phyloP scores from a whole-genome alignment of 108 stramenopile species.

The Cylindrotheca closterium region DNA sequence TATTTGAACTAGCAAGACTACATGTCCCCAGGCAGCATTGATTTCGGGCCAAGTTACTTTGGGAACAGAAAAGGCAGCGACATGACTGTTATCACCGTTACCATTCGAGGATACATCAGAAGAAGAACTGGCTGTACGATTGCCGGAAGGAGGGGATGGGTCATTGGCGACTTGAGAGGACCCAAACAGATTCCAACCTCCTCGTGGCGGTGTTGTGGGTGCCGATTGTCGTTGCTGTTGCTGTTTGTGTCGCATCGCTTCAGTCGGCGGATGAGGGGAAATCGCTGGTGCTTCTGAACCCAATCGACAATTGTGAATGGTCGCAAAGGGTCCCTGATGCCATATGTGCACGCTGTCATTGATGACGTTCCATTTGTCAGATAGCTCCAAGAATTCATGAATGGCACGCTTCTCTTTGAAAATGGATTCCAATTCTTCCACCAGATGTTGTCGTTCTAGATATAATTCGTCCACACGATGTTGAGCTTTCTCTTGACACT shows the following conservation, averaged over 20 bases:
- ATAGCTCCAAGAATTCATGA: constrained; percentile 9
- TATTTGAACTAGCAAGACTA: constrained; percentile 62
- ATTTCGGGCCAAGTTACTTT: constrained; percentile 78
- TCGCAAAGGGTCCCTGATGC: constrained; percentile 78
- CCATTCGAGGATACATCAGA: not conserved
- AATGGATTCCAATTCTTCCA: constrained; percentile 14
- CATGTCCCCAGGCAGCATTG: constrained; percentile 79
- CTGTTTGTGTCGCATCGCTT: not conserved
- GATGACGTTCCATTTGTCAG: constrained; percentile 58
- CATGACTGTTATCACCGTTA: not conserved
- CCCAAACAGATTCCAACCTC: not conserved
- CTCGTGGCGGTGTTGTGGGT: constrained; percentile 8
- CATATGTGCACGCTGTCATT: constrained; percentile 83
- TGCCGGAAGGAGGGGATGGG: no score
- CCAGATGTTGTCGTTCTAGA: not conserved
- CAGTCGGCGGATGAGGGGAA: constrained; percentile 8
- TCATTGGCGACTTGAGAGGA: not conserved
- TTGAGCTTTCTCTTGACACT: not conserved
- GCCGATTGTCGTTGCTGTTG: constrained; percentile 4
- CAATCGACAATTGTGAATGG: constrained; percentile 78
- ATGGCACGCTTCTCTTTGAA: not conserved
- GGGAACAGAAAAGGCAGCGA: not conserved
- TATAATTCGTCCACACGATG: not conserved
- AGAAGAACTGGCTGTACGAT: not conserved
- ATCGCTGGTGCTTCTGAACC: constrained; percentile 45